Percentiles rank a stretch among this genome's conserved stretches.
These are phyloP conservation scores for Inga leiocalycina DNA, from an alignment of 306 rosid species.

Conservation along the genomic window DNA sequence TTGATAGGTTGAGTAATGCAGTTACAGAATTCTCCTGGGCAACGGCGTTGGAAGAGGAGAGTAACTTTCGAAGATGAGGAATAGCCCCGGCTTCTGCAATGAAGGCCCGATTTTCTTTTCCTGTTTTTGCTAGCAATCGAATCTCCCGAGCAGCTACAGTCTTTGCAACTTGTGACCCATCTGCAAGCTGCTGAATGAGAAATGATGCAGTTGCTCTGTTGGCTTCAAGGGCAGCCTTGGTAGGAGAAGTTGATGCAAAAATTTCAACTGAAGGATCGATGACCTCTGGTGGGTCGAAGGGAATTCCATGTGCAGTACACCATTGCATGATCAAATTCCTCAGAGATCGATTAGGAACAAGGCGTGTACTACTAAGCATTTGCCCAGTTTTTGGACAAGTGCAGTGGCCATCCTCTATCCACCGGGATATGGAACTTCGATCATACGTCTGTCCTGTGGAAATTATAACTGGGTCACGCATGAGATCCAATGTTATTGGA, in stretches of 20 bases:
- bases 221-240: slow-evolving; percentile 68
- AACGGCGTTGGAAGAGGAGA: slow-evolving; percentile 57
- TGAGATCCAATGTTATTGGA: slow-evolving; percentile 76
- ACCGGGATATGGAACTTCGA: slow-evolving; percentile 67
- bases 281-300: slow-evolving; percentile 65
- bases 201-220: slow-evolving; percentile 59
- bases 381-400: slow-evolving; percentile 82
- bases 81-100: slow-evolving; percentile 89
- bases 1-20: slow-evolving; percentile 82
- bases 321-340: slow-evolving; percentile 82
- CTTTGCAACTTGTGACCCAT: slow-evolving; percentile 59
- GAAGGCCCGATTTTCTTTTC: slow-evolving; percentile 77
- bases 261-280: slow-evolving; percentile 54
- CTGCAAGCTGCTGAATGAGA: slow-evolving; percentile 68
- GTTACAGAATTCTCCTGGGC: slow-evolving; percentile 91
- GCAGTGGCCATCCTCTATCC: slow-evolving; percentile 87
- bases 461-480: slow-evolving; percentile 83
- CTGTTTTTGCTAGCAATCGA: slow-evolving; percentile 80
- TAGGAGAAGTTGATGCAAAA: slow-evolving; percentile 61
- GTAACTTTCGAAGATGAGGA: slow-evolving; percentile 65
- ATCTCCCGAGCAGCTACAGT: slow-evolving; percentile 85
- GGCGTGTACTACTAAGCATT: slow-evolving; percentile 56
- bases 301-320: slow-evolving; percentile 69
- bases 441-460: slow-evolving; percentile 83
- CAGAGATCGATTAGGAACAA: slow-evolving; percentile 71